These are phyloP conservation scores for Candida boleticola DNA, from an alignment of 805 yeast genomes.

Conservation along the genomic window DNA sequence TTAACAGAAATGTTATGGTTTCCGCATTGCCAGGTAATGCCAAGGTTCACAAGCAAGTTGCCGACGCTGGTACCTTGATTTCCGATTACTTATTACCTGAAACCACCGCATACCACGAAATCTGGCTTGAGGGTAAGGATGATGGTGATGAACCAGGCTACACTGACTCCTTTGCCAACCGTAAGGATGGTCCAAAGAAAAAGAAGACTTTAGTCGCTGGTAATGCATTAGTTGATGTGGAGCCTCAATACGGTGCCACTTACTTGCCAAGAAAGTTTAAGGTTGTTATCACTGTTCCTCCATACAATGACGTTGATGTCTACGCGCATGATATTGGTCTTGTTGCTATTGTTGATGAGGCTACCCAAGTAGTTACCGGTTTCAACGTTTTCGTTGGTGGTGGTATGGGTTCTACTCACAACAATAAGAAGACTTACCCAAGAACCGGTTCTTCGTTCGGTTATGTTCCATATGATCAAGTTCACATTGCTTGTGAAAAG, in stretches of 20 bases:
- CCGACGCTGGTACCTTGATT: conserved; percentile 57
- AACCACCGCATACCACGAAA: conserved; percentile 95
- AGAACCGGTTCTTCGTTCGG: conserved; percentile 90
- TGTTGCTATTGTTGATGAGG: conserved; percentile 75
- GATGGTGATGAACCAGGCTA: conserved; percentile 67
- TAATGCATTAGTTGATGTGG: conserved; percentile 74
- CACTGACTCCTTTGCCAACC: conserved; percentile 57
- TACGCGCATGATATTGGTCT: conserved; percentile 94
- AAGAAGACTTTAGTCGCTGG: conserved; percentile 85
- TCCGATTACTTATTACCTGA: conserved; percentile 84
- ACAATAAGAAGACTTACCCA: conserved; percentile 95
- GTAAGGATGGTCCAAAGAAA: conserved; percentile 75
- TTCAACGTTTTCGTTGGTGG: conserved; percentile 93
- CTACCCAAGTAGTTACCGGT: conserved; percentile 59
- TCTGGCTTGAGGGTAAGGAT: conserved; percentile 90
- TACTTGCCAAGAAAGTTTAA: conserved; percentile 96
- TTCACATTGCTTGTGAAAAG: conserved; percentile 81
- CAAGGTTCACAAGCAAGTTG: conserved; percentile 74
- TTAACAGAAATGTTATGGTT: conserved; percentile 91
- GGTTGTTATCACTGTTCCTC: conserved; percentile 92
- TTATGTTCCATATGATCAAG: conserved; percentile 62
- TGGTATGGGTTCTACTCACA: conserved; percentile 98
- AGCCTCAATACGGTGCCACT: conserved; percentile 83
- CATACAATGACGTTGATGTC: conserved; percentile 94
- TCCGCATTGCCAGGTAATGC: conserved; percentile 88